Percentiles rank a stretch among this genome's conserved stretches.
phyloP scores from a whole-genome alignment of 306 rosid genomes.

The Acacia crassicarpa region DNA sequence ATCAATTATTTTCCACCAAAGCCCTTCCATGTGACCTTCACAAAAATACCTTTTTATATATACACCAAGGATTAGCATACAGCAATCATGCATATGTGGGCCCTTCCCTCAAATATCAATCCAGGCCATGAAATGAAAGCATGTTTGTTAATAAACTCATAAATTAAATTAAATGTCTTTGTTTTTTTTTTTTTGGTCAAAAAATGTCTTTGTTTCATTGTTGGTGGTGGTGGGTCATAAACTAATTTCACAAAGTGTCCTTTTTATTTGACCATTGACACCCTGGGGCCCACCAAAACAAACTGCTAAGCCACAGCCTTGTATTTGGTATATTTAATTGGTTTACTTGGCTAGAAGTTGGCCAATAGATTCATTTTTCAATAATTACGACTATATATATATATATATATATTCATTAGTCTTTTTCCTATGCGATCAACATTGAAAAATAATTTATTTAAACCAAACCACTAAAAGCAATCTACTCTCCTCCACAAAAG shows the following conservation, averaged over 20 bases:
- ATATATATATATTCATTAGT: neutral
- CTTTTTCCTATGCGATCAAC: neutral
- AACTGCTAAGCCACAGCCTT: slow-evolving; percentile 35
- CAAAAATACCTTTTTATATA: neutral
- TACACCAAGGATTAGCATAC: neutral
- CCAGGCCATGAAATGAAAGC: slow-evolving; percentile 16
- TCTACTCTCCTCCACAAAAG: slow-evolving; percentile 35
- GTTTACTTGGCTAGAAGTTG: slow-evolving; percentile 7
- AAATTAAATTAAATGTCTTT: neutral
- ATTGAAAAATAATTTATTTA: slow-evolving; percentile 27
- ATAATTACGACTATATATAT: neutral
- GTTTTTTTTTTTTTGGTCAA: neutral
- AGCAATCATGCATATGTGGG: neutral
- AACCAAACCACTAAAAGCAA: slow-evolving; percentile 31
- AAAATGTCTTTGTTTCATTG: neutral
- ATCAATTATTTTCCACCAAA: neutral
- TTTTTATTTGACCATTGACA: slow-evolving; percentile 34
- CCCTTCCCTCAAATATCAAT: neutral
- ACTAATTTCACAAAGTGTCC: slow-evolving; percentile 25
- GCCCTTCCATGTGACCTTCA: neutral
- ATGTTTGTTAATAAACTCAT: neutral
- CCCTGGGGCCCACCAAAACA: slow-evolving; percentile 30
- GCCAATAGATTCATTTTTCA: neutral
- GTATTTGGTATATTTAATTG: slow-evolving; percentile 24
- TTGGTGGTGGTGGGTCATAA: slow-evolving; percentile 2